Base-by-base conservation (phyloP, 228 moss, liverwort and hornwort species). In the Sphagnum magellanicum region DNA sequence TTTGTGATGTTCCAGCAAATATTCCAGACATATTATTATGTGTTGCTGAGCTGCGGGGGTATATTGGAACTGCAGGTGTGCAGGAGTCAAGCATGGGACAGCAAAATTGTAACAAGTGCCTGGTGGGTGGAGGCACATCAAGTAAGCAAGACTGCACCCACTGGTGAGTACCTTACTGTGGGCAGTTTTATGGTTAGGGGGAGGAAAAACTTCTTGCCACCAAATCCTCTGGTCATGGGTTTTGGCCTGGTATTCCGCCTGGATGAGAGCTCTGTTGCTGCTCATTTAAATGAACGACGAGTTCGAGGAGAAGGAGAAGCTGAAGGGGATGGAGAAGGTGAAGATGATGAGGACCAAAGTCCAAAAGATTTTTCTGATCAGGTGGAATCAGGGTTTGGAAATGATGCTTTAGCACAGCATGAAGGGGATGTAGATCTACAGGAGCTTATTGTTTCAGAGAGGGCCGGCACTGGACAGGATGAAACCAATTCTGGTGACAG, bases 21-120 rank as follows among this genome's bases (percentile, higher is more conserved):
- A 32, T 3, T 32, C 32, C 32, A 32, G 32, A 32, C 32, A 32
- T 32, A 32, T 32, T 32, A 32, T 32, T 32, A 3, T 32, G 32
- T 32, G 32, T 32, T 32, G 32, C 32, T 32, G 32, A 32, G 32
- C 32, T 32, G 3, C 3, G 8, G n/a, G 66, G n/a, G 12, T 49
- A 46, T 48, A n/a, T 8, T 51, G 49, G 66, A 60, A 60, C 59
- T 11, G 51, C 79, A 90, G 90, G 90, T 90, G 17, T 95, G 95
- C 73, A 84, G 95, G 76, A 95, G 95, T 83, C 92, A 90, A 85
- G 95, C 95, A 15, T 95, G 95, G 95, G 95, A 95, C 74, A 92
- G 90, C 67, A 95, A 95, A 74, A 95, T 92, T 63, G 90, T 95
- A 50, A 95, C 95, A 47, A 95, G 95, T 77, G 95, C 95, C 10